phyloP scores from a whole-genome alignment of 345 rosid genomes.

The Ricinus communis region DNA sequence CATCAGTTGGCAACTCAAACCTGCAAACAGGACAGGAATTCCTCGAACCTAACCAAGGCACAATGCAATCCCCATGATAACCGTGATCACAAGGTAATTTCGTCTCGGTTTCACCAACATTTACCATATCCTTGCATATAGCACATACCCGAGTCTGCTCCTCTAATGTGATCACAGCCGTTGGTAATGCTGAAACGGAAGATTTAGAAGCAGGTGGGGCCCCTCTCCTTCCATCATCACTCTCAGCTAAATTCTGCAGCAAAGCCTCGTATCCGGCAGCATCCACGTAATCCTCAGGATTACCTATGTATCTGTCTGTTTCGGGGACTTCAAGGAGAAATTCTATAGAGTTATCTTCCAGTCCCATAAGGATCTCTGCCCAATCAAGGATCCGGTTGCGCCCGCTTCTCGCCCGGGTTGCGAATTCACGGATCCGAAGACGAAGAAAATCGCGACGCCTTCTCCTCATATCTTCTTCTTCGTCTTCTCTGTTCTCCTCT shows the following conservation, averaged over 20 bases:
- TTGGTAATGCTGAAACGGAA: conserved; percentile 41
- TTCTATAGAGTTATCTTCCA: conserved; percentile 66
- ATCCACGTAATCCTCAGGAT: conserved; percentile 60
- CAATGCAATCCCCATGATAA: conserved; percentile 64
- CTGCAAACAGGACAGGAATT: conserved; percentile 75
- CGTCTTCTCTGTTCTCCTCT: conserved; percentile 18
- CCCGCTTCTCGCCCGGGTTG: conserved; percentile 56
- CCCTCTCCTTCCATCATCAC: conserved; percentile 64
- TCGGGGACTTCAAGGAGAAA: conserved; percentile 54
- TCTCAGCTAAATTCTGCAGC: conserved; percentile 66
- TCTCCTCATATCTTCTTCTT: conserved; percentile 45
- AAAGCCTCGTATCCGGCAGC: conserved; percentile 64
- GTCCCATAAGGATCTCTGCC: conserved; percentile 42
- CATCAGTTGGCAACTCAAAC: conserved; percentile 38
- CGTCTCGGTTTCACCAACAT: conserved; percentile 51
- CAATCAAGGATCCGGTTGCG: conserved; percentile 61
- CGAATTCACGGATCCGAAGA: conserved; percentile 45
- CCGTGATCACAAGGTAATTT: conserved; percentile 66
- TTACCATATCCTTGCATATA: conserved; percentile 58
- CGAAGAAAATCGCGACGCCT: conserved; percentile 47
- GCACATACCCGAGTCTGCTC: conserved; percentile 45
- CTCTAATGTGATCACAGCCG: conserved; percentile 34
- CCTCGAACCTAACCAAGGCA: conserved; percentile 70
- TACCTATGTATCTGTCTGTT: conserved; percentile 48
- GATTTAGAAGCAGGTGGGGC: conserved; percentile 65